Evolutionary conservation across 2,329 filamentous ascomycete genomes (phyloP).

Genomic region (Curvularia sp.): DNA sequence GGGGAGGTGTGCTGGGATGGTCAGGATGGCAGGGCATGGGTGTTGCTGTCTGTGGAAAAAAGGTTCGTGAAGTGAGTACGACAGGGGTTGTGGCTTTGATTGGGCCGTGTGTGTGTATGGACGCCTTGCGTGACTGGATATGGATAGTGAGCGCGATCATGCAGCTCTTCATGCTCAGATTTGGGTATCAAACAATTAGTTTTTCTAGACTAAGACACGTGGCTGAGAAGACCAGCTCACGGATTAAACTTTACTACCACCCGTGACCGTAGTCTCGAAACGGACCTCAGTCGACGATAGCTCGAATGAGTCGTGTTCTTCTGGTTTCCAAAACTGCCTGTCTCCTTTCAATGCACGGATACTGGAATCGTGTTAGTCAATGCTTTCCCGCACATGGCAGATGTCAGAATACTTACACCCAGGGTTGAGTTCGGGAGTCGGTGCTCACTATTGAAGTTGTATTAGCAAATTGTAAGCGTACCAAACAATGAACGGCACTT

Average conservation of each 20-base stretch:
- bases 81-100: too few species aligned
- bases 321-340: slow-evolving; percentile 32
- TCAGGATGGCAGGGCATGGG: too few species aligned
- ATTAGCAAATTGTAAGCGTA: slow-evolving; percentile 11
- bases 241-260: slow-evolving; percentile 12
- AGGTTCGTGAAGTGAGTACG: too few species aligned
- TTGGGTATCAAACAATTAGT: too few species aligned
- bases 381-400: neutral
- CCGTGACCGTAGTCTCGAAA: slow-evolving; percentile 2
- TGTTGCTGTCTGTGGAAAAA: too few species aligned
- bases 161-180: too few species aligned
- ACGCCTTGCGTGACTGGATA: too few species aligned
- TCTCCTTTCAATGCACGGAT: slow-evolving; percentile 35
- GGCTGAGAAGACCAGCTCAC: too few species aligned
- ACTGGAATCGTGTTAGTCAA: neutral
- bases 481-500: slow-evolving; percentile 12
- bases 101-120: too few species aligned
- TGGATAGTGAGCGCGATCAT: too few species aligned
- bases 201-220: too few species aligned
- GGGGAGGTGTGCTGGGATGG: too few species aligned
- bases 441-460: slow-evolving; percentile 20
- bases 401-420: slow-evolving; percentile 21
- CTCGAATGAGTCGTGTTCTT: slow-evolving; percentile 33
- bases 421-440: slow-evolving; percentile 35
- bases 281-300: slow-evolving; percentile 25